Conservation (phyloP, 257 asterid species). For the Forsythia suspensa region DNA sequence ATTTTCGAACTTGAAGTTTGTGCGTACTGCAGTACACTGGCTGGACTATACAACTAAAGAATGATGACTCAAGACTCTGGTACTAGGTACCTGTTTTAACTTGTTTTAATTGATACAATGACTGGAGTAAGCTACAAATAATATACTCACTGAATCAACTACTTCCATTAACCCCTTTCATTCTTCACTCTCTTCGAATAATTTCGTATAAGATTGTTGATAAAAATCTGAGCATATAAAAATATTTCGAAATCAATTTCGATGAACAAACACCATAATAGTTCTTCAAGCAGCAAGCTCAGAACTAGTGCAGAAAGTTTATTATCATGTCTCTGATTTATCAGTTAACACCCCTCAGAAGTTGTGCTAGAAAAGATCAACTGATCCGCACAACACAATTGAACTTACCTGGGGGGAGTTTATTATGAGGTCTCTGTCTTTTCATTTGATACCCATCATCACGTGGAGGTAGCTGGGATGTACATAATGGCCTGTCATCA, state of each 20-base stretch:
- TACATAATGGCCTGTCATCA: slow-evolving; percentile 64
- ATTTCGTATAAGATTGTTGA: background rate
- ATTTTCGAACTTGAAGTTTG: background rate
- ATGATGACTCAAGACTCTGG: background rate
- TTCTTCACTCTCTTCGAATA: background rate
- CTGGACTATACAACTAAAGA: background rate
- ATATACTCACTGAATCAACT: background rate
- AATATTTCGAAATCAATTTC: background rate
- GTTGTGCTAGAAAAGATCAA: background rate
- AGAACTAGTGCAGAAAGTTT: too few species aligned
- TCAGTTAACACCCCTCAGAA: background rate
- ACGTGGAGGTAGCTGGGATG: slow-evolving; percentile 45
- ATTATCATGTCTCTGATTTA: background rate
- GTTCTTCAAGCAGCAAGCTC: background rate
- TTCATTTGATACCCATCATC: slow-evolving; percentile 61
- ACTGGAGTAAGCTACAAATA: background rate
- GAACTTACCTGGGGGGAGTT: slow-evolving; percentile 85
- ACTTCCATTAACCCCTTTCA: background rate
- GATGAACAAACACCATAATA: background rate
- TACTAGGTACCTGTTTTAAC: background rate
- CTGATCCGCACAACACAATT: background rate
- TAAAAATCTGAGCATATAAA: background rate
- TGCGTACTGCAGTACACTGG: background rate
- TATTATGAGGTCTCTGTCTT: slow-evolving; percentile 58
- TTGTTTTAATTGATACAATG: background rate